phyloP scores from a whole-genome alignment of 768 basidiomycete species.

The Dentipellis fragilis region DNA sequence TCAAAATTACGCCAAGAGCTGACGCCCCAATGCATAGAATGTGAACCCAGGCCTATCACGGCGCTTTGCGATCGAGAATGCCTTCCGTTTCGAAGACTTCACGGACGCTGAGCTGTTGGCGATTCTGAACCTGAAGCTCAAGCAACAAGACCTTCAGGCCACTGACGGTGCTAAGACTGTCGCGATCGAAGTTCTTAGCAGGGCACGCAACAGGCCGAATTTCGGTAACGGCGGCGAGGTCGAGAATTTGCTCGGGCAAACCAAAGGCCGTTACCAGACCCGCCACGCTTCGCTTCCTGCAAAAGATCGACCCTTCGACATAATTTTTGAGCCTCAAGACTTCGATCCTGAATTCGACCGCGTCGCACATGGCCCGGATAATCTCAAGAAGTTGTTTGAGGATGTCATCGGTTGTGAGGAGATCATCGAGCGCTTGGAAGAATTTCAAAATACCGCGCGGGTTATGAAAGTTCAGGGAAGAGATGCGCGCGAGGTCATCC shows the following conservation, averaged over 20 bases:
- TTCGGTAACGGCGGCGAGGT: slow-evolving; percentile 25
- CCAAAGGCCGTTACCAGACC: slow-evolving; percentile 18
- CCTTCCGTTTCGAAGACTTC: slow-evolving; percentile 64
- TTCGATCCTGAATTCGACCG: slow-evolving; percentile 59
- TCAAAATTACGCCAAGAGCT: too few relatives aligned
- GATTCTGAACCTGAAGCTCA: slow-evolving; percentile 47
- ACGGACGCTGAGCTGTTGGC: slow-evolving; percentile 38
- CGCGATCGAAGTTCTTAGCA: slow-evolving; percentile 35
- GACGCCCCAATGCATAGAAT: slow-evolving; percentile 32
- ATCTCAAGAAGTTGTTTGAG: slow-evolving; percentile 47
- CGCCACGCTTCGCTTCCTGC: slow-evolving; percentile 14
- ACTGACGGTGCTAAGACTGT: slow-evolving; percentile 46
- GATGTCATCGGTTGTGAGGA: slow-evolving; percentile 55
- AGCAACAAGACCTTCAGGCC: slow-evolving; percentile 44
- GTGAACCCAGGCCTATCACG: slow-evolving; percentile 60
- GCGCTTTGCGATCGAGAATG: slow-evolving; percentile 59
- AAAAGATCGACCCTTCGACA: slow-evolving; percentile 10
- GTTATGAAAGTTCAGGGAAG: slow-evolving; percentile 29
- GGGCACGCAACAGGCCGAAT: slow-evolving; percentile 21
- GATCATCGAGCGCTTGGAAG: slow-evolving; percentile 36
- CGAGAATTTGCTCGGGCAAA: slow-evolving; percentile 20
- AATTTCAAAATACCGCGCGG: slow-evolving; percentile 41
- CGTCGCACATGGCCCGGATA: slow-evolving; percentile 32
- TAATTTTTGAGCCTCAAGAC: slow-evolving; percentile 35
- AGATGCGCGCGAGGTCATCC: slow-evolving; percentile 33